Conservation (phyloP, 371 early-diverging fungal genomes). For the Mortierella sp. region DNA sequence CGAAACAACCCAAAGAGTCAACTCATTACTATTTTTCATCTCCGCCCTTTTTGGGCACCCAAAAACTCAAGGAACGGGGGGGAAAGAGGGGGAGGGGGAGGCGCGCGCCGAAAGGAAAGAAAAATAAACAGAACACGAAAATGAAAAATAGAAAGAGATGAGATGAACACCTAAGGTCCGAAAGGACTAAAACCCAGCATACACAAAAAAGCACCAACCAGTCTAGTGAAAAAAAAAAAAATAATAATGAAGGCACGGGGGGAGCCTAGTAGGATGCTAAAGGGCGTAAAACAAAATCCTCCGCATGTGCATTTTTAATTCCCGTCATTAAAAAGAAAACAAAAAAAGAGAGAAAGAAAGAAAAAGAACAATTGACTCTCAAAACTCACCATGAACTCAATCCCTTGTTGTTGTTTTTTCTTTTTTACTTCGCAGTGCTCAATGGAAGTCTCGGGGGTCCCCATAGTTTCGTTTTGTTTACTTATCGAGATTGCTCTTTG, state of each 20-base stretch:
- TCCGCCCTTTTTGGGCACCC: conserved; percentile 4
- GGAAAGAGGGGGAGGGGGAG: not conserved
- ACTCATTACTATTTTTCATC: not conserved
- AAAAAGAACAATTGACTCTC: not conserved
- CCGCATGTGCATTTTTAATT: not conserved
- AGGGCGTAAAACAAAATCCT: not conserved
- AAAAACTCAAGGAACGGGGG: no score
- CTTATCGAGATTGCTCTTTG: not conserved
- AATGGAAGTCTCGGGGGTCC: not conserved
- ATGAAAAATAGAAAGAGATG: not conserved
- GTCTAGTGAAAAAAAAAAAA: not conserved
- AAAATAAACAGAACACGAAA: not conserved
- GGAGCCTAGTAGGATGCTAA: not conserved
- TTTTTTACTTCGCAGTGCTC: not conserved
- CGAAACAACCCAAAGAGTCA: not conserved
- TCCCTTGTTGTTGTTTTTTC: not conserved
- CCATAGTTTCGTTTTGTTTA: not conserved
- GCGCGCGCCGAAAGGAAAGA: not conserved
- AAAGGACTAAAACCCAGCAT: not conserved
- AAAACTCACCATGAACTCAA: not conserved
- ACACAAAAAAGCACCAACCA: not conserved
- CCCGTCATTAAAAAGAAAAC: not conserved
- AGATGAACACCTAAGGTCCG: not conserved
- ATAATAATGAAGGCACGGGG: not conserved
- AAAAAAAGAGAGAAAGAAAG: not conserved